A percentile compares a stretch with the other conserved stretches of the same genome.
These are phyloP conservation scores for Clavispora phyllophila DNA, from an alignment of 805 yeast species.

Conservation along the genomic window DNA sequence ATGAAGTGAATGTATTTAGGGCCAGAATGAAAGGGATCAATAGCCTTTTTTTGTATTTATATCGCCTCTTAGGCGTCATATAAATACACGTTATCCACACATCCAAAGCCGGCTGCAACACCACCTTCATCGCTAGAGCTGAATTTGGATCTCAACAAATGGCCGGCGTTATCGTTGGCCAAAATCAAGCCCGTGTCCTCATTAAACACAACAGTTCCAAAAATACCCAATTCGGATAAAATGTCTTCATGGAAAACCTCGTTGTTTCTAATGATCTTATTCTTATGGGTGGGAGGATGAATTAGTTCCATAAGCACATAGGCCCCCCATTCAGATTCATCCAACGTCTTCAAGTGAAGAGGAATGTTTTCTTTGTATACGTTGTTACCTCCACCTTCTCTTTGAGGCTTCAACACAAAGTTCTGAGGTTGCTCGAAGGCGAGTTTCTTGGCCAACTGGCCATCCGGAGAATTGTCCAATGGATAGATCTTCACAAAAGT, in stretches of 20 bases:
- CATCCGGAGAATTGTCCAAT: conserved; percentile 64
- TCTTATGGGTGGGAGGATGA: conserved; percentile 63
- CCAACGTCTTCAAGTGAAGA: conserved; percentile 51
- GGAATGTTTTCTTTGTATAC: conserved; percentile 86
- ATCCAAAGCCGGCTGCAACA: conserved; percentile 98
- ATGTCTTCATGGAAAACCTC: conserved; percentile 64
- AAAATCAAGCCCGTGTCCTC: conserved; percentile 51
- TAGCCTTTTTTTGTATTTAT: not conserved
- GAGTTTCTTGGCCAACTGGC: conserved; percentile 54
- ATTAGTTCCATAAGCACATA: conserved; percentile 93
- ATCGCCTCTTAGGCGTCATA: conserved; percentile 14
- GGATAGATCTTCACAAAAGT: conserved; percentile 91
- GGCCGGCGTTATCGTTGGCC: conserved; percentile 71
- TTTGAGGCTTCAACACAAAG: conserved; percentile 90
- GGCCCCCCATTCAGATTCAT: conserved; percentile 77
- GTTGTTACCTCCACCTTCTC: conserved; percentile 99
- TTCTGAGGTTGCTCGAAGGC: conserved; percentile 65
- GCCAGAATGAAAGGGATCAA: not conserved
- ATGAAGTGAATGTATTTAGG: not conserved
- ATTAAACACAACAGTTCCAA: conserved; percentile 78
- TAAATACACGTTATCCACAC: conserved; percentile 79
- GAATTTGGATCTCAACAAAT: conserved; percentile 74
- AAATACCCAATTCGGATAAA: conserved; percentile 86
- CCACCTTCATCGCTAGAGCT: conserved; percentile 94
- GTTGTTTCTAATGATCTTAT: conserved; percentile 67